These are phyloP conservation scores for Bertia moriformis DNA, from an alignment of 2,329 filamentous ascomycete genomes.

Conservation along the genomic window DNA sequence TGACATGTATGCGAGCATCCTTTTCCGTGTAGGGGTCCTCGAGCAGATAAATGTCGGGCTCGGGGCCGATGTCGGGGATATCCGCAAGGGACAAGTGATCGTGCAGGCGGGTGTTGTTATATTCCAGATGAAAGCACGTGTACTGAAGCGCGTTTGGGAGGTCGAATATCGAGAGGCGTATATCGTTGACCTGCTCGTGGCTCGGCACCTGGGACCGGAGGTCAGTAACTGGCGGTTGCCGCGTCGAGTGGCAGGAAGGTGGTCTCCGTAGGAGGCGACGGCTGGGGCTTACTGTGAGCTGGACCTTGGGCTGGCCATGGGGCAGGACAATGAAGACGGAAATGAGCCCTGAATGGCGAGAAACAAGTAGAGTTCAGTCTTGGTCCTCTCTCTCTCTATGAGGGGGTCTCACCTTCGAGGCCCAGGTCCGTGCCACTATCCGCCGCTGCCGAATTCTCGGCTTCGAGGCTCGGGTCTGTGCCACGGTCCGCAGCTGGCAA, in stretches of 20 bases:
- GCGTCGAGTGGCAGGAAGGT: no score
- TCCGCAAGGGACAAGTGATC: conserved; percentile 89
- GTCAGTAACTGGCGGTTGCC: no score
- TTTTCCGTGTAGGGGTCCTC: conserved; percentile 98
- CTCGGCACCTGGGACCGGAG: conserved; percentile 57
- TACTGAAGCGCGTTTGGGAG: conserved; percentile 86
- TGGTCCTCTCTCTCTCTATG: not conserved
- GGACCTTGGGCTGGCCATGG: conserved; percentile 62
- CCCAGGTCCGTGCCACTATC: no score
- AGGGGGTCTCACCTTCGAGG: no score
- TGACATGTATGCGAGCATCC: conserved; percentile 86
- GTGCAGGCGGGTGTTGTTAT: conserved; percentile 77
- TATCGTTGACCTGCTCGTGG: conserved; percentile 93
- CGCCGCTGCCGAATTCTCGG: no score
- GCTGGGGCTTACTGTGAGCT: conserved; percentile 78
- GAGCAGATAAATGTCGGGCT: conserved; percentile 68
- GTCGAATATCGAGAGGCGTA: conserved; percentile 92
- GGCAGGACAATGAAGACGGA: conserved; percentile 67
- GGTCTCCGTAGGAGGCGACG: no score
- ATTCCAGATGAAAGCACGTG: conserved; percentile 95
- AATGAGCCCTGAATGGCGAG: conserved; percentile 30
- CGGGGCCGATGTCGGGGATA: conserved; percentile 61
- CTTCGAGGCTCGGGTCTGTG: conserved; percentile 7
- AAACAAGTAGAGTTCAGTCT: conserved; percentile 7
- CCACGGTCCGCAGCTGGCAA: conserved; percentile 7